These are phyloP conservation scores for Aspergillus pseudoglaucus DNA, from an alignment of 2,329 filamentous ascomycete genomes.

Conservation along the genomic window DNA sequence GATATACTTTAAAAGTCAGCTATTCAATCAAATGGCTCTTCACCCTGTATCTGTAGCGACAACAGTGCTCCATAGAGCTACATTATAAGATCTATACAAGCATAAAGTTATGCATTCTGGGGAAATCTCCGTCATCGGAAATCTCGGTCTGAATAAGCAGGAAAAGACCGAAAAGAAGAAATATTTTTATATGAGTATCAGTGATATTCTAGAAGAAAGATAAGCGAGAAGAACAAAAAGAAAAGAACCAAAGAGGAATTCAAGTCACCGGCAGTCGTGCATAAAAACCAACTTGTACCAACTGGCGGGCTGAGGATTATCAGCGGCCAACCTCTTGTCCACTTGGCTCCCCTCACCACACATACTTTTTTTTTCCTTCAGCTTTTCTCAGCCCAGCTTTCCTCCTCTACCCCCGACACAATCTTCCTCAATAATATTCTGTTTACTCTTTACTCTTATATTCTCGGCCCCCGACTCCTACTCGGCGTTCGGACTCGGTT, in stretches of 20 bases:
- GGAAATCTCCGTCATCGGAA: slow-evolving; percentile 18
- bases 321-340: no score
- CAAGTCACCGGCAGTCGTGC: no score
- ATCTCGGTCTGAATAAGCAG: slow-evolving; percentile 4
- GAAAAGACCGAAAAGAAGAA: background rate
- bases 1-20: no score
- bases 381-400: background rate
- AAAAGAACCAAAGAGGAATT: background rate
- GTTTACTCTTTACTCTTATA: slow-evolving; percentile 1
- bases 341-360: no score
- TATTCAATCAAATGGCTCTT: no score
- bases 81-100: background rate
- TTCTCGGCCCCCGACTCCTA: background rate
- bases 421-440: background rate
- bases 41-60: no score
- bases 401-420: no score
- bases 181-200: background rate
- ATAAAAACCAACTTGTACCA: background rate
- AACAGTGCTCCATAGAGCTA: background rate
- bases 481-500: background rate
- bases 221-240: background rate
- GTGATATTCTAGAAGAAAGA: background rate
- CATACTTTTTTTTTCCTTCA: background rate
- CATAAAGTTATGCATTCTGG: background rate
- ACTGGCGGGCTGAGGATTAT: background rate